A percentile compares a stretch with the other conserved stretches of the same genome.
Conservation (phyloP, 176 grass and related monocot species). For the Zizania latifolia region DNA sequence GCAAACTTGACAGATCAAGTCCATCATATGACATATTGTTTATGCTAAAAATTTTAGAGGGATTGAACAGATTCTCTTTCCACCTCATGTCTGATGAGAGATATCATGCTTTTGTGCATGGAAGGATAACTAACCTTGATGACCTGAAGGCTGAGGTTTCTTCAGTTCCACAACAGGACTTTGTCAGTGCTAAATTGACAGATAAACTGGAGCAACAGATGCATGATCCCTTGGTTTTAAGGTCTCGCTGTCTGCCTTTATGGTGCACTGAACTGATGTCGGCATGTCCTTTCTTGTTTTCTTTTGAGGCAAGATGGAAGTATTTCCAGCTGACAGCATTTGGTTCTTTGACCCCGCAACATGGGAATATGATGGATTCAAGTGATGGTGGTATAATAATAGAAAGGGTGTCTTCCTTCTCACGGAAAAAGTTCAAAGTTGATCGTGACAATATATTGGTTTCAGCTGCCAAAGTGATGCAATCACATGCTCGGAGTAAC, state of each 20-base stretch:
- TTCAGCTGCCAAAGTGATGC: conserved; percentile 70
- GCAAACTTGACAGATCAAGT: conserved; percentile 66
- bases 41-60: conserved; percentile 83
- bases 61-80: conserved; percentile 64
- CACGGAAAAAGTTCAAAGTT: conserved; percentile 76
- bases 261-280: conserved; percentile 86
- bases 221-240: conserved; percentile 71
- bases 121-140: conserved; percentile 52
- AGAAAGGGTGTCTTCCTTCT: conserved; percentile 35
- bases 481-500: conserved; percentile 51
- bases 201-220: conserved; percentile 99
- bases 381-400: conserved; percentile 27
- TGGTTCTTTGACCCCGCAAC: conserved; percentile 52
- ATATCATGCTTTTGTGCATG: conserved; percentile 56
- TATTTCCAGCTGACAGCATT: conserved; percentile 82
- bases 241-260: conserved; percentile 59
- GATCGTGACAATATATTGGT: conserved; percentile 65
- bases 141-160: conserved; percentile 52
- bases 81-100: conserved; percentile 53
- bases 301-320: conserved; percentile 84
- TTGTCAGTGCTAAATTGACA: conserved; percentile 74
- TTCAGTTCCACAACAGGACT: conserved; percentile 70
- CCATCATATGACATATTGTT: conserved; percentile 82
- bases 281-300: conserved; percentile 94
- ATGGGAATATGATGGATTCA: conserved; percentile 30